Conservation (phyloP, 2,329 filamentous ascomycete species). For the Pezicula rhizophila region DNA sequence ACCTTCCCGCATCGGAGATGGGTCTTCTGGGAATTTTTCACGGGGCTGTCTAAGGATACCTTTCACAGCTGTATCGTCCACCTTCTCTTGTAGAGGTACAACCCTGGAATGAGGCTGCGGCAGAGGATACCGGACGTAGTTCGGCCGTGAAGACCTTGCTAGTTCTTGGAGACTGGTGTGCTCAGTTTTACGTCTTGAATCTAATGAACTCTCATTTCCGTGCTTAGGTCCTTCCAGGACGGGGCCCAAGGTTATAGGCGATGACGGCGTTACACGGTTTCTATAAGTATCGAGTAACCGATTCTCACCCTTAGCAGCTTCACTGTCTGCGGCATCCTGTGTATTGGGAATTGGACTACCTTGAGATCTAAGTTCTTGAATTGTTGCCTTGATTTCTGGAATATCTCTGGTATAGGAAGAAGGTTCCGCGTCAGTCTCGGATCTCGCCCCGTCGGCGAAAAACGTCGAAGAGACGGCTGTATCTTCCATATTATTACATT, state of each 20-base stretch:
- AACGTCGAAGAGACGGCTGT: neutral
- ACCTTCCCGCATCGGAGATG: constrained; percentile 76
- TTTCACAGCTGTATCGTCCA: constrained; percentile 65
- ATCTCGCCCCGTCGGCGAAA: neutral
- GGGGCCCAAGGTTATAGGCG: too few relatives aligned
- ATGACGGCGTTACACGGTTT: too few relatives aligned
- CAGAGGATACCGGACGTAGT: neutral
- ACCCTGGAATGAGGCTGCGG: constrained; percentile 57
- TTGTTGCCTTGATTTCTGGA: neutral
- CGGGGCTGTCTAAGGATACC: constrained; percentile 83
- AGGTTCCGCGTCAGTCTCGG: neutral
- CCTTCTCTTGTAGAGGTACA: constrained; percentile 52
- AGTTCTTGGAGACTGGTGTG: neutral
- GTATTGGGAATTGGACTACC: neutral
- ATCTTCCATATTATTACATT: neutral
- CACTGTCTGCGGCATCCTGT: neutral
- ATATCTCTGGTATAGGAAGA: neutral
- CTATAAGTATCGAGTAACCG: too few relatives aligned
- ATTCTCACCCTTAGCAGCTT: too few relatives aligned
- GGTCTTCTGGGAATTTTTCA: constrained; percentile 79
- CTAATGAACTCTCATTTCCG: too few relatives aligned
- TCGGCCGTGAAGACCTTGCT: neutral
- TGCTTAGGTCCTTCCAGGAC: too few relatives aligned
- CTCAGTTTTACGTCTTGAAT: too few relatives aligned
- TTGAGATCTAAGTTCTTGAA: neutral